Base-by-base conservation (phyloP, 108 stramenopile species). In the Cyclostephanos tholiformis region DNA sequence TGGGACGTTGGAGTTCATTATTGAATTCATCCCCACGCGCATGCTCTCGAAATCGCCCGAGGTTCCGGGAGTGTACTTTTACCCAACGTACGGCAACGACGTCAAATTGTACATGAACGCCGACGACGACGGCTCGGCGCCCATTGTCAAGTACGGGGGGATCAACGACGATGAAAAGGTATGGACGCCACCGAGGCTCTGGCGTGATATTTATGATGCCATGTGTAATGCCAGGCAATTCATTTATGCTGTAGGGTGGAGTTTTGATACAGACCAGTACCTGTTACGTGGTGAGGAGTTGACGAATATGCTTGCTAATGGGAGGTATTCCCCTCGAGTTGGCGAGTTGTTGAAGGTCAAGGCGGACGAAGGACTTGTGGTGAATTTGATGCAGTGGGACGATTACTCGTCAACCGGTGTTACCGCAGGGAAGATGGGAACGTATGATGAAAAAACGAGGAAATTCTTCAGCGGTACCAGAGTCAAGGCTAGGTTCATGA, bases 371-470 rank as follows among this genome's bases (percentile, higher is more conserved):
- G 76, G 76, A 52, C 80, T 84, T 0, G 48, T 52, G 9, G 84
- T 84, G 2, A 84, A 84, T 57, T 23, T 84, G 9, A 79, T 84
- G 76, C 79, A 80, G 43, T 84, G 84, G 84, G 84, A 84, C 55
- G 84, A 84, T 61, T 65, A 67, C 22, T 77, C 80, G 25, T 77
- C 76, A 23, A 78, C 62, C n/a, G 44, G 66, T 46, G 58, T 49
- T 14, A 73, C 72, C 43, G 71, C 76, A n/a, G 80, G 80, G 1
- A 82, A 77, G 80, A 82, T 82, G 80, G 38, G 46, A 4, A 82
- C 80, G 1, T 60, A 65, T 63, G 75, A 84, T 53, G 75, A 77
- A 66, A 75, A 76, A 50, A 78, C 69, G 36, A 55, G 77, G 22
- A 63, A 7, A 50, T 84, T 74, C 65, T 82, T 77, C 38, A 26